A percentile compares a stretch with the other conserved stretches of the same genome.
Conservation (phyloP, 2,329 filamentous ascomycete genomes). For the Colletotrichum liaoningense region DNA sequence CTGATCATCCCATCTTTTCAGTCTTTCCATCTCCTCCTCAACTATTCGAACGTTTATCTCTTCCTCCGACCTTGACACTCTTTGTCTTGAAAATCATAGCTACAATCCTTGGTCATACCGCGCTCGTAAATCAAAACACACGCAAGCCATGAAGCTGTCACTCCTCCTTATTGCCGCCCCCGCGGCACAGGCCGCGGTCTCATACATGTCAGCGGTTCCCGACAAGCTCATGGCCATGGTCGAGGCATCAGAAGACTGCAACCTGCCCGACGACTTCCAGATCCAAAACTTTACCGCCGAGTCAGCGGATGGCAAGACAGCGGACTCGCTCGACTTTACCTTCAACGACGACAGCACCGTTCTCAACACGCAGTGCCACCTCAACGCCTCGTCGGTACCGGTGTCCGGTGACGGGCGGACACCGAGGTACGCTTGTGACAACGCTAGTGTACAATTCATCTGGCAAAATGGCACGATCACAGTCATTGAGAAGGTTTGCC, state of each 20-base stretch:
- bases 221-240: conserved; percentile 33
- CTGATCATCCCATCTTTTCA: conserved; percentile 10
- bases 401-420: conserved; percentile 44
- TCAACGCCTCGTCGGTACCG: conserved; percentile 54
- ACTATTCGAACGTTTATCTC: not conserved
- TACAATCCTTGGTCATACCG: not conserved
- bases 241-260: conserved; percentile 42
- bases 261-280: conserved; percentile 51
- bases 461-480: conserved; percentile 51
- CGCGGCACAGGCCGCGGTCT: conserved; percentile 31
- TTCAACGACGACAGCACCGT: conserved; percentile 54
- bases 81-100: not conserved
- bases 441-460: conserved; percentile 55
- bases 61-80: not conserved
- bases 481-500: conserved; percentile 59
- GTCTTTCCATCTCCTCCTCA: not conserved
- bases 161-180: conserved; percentile 36
- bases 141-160: conserved; percentile 30
- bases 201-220: conserved; percentile 38
- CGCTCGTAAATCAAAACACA: no score
- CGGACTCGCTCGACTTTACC: conserved; percentile 51
- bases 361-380: conserved; percentile 54
- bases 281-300: conserved; percentile 51
- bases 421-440: conserved; percentile 56
- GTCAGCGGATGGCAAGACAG: conserved; percentile 47